Evolutionary conservation across 345 rosid genomes (phyloP), one percentile per base, ranked within the genome.

Genomic region (Cardamine occulta): DNA sequence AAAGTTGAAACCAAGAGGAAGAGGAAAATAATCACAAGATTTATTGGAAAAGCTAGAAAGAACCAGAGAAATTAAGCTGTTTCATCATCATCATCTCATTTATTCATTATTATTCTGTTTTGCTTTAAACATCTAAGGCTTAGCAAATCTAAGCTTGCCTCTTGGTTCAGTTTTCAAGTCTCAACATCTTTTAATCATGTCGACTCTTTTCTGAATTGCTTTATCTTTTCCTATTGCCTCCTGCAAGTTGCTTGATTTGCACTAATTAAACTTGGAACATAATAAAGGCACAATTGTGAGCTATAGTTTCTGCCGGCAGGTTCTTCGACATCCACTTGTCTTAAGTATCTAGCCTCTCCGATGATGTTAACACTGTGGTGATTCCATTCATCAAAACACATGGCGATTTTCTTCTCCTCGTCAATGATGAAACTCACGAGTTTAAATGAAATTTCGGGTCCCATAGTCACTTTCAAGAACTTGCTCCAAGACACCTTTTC

Each of bases 341-440:
- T 65, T 0, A 29, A 7, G 57, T 18, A 29, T 65, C 42, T 19
- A 49, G 9, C 18, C 70, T 66, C 57, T 45, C 26, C 28, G 18
- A 64, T 29, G 26, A 65, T 47, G 17, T 10, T 12, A 65, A 52
- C 40, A 2, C 40, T 35, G 39, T 8, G 11, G 40, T 2, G 12
- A 35, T 35, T 9, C 40, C 3, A 35, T 35, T 35, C 40, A 35
- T 8, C 3, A 65, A 47, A 17, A 28, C 42, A 15, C 9, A 48
- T 65, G 28, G 28, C 42, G 6, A 31, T 10, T 65, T 44, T 63
- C 53, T 26, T 63, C 53, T 44, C 54, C 10, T 63, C 68, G 53
- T 63, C 54, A 44, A 63, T 29, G 6, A 48, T 28, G 26, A 47
- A 28, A 49, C 55, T 19, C 1, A 4, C 1, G 19, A 47, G 0